A percentile compares a stretch with the other conserved stretches of the same genome.
These are phyloP conservation scores for Epichloe aotearoae DNA, from an alignment of 2,329 filamentous ascomycete species.

Conservation along the genomic window DNA sequence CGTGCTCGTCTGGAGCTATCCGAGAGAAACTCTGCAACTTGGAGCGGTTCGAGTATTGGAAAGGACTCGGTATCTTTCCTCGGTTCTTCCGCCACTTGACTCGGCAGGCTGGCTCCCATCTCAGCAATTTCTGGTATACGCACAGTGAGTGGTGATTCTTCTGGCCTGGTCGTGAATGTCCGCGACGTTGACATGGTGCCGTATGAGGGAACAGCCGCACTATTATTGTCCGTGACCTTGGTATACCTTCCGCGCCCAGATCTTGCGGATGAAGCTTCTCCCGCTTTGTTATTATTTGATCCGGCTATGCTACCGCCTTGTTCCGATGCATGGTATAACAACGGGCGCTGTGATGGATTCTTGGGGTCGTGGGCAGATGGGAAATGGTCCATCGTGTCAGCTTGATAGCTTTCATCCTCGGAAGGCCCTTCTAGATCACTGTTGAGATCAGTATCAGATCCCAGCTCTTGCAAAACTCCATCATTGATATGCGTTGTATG, in stretches of 20 bases:
- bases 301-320: background rate
- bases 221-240: constrained; percentile 4
- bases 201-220: constrained; percentile 14
- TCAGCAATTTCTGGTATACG: constrained; percentile 6
- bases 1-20: constrained; percentile 10
- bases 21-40: constrained; percentile 4
- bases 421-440: constrained; percentile 19
- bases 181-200: constrained; percentile 20
- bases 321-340: constrained; percentile 6
- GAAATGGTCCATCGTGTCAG: constrained; percentile 14
- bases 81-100: background rate
- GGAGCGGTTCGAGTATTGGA: constrained; percentile 11
- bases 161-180: constrained; percentile 1
- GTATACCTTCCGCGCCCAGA: constrained; percentile 8
- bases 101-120: background rate
- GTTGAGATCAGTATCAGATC: constrained; percentile 18
- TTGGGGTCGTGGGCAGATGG: constrained; percentile 13
- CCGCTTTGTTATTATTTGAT: background rate
- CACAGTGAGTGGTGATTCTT: constrained; percentile 3
- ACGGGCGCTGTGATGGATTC: constrained; percentile 10
- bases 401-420: constrained; percentile 17
- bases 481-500: constrained; percentile 59
- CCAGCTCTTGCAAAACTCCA: constrained; percentile 37
- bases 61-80: constrained; percentile 9
- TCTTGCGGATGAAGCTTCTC: constrained; percentile 8